Evolutionary conservation across 768 basidiomycete genomes (phyloP).

Genomic region (Xerocomus potaroensis): DNA sequence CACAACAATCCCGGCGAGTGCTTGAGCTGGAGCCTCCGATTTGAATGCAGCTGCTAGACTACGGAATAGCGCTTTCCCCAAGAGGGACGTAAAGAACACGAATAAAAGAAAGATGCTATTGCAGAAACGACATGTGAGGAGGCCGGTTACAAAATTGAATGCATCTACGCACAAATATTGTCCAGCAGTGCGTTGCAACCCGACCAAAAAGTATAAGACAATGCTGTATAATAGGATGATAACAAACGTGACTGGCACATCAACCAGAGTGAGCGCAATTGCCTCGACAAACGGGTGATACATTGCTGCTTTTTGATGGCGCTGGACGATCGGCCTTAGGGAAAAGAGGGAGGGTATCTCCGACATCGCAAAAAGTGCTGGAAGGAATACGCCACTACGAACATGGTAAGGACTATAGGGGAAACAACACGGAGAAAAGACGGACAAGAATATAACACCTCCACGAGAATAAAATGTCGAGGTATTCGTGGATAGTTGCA

Average conservation of each 20-base stretch:
- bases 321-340: conserved; percentile 41
- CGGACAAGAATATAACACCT: conserved; percentile 78
- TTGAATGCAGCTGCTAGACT: conserved; percentile 57
- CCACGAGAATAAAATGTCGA: conserved; percentile 51
- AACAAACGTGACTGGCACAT: conserved; percentile 40
- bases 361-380: conserved; percentile 57
- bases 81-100: conserved; percentile 50
- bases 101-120: conserved; percentile 58
- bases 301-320: conserved; percentile 44
- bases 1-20: conserved; percentile 49
- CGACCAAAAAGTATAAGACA: conserved; percentile 58
- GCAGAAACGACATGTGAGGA: neutral
- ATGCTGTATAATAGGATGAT: conserved; percentile 34
- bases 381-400: conserved; percentile 51
- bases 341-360: conserved; percentile 48
- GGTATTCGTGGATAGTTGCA: conserved; percentile 37
- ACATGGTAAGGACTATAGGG: neutral
- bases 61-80: conserved; percentile 78
- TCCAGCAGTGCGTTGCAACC: conserved; percentile 46
- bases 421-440: neutral
- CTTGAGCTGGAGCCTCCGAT: conserved; percentile 57
- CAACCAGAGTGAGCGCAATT: conserved; percentile 44
- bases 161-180: conserved; percentile 60
- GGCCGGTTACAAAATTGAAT: conserved; percentile 3
- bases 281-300: conserved; percentile 47